Percentiles rank a stretch among this genome's conserved stretches.
phyloP scores from a whole-genome alignment of 768 basidiomycete species.

The Mycena epipterygia region DNA sequence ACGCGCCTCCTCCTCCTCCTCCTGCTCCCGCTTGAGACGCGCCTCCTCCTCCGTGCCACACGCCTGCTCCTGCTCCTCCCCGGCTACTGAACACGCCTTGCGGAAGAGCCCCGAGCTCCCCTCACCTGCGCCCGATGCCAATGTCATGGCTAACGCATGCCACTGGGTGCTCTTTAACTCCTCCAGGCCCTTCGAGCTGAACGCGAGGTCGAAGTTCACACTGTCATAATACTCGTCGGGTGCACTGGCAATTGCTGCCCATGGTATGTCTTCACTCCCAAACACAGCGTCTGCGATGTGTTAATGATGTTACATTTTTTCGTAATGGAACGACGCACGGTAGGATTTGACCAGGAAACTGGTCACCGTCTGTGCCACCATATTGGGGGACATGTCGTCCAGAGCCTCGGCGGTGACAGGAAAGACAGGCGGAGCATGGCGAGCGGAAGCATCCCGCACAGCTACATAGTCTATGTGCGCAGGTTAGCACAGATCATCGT shows the following conservation, averaged over 20 bases:
- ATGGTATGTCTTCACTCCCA: slow-evolving; percentile 1
- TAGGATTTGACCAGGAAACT: slow-evolving; percentile 4
- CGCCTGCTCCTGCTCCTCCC: too few species aligned
- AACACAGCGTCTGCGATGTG: slow-evolving; percentile 9
- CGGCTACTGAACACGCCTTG: background rate
- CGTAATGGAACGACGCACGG: background rate
- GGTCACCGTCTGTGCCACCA: background rate
- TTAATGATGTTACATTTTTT: background rate
- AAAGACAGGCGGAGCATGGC: slow-evolving; percentile 4
- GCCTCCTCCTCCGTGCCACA: too few species aligned
- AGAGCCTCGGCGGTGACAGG: background rate
- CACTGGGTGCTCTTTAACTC: background rate
- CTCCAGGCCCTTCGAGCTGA: background rate
- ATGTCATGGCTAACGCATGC: background rate
- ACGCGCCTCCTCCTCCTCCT: too few species aligned
- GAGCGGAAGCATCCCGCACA: background rate
- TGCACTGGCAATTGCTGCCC: background rate
- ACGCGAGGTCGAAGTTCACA: background rate
- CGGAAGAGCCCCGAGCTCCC: slow-evolving; percentile 15
- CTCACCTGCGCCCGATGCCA: background rate
- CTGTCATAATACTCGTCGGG: slow-evolving; percentile 17
- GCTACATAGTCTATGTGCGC: slow-evolving; percentile 1
- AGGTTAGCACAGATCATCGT: background rate
- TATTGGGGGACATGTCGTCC: slow-evolving; percentile 2
- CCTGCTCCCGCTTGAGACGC: too few species aligned